Base-by-base conservation (phyloP, 163 green algal species). In the Chlamydomonas reinhardtii region DNA sequence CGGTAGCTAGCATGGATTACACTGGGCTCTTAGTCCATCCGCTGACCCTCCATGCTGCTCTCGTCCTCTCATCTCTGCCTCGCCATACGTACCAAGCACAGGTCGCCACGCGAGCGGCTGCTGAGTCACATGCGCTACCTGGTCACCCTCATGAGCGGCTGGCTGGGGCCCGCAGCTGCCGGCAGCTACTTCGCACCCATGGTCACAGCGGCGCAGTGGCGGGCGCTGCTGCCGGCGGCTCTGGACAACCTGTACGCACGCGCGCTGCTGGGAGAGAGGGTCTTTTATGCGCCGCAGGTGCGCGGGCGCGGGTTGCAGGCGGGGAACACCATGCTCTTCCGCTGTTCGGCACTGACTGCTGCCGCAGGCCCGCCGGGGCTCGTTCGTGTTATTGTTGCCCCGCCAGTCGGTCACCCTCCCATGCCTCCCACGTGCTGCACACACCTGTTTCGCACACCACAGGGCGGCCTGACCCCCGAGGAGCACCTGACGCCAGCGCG, bases 171-270 rank as follows among this genome's bases (percentile, higher is more conserved):
- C 15, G 48, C 48, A 1, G 48, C 48, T 14, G 48, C 48, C 48
- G 48, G 48, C 48, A 17, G 48, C 48, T 56, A 56, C 48, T 56
- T 56, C 14, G 48, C 48, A 14, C 48, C 48, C 48, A 56, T 56
- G 48, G 14, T 14, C 48, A 12, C 11, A 9, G 48, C 48, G 9
- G 48, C 48, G 48, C 24, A 73, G 27, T 86, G 81, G 81, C 70
- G 59, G 9, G 29, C 27, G 56, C 71, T 86, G 70, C 25, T 80
- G 35, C 81, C 81, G 4, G 81, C 70, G 3, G 59, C 24, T 0
- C 31, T 86, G 25, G 81, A 86, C 71, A 86, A 86, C 71, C 74
- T 68, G 35, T 86, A 86, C 59, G 25, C 59, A 4, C 70, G 81
- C 4, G 37, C 34, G 8, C 81, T 86, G 81, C 27, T 74, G 15